Evolutionary conservation across 352 stramenopile species (phyloP).

Genomic region (Phytophthora melonis): DNA sequence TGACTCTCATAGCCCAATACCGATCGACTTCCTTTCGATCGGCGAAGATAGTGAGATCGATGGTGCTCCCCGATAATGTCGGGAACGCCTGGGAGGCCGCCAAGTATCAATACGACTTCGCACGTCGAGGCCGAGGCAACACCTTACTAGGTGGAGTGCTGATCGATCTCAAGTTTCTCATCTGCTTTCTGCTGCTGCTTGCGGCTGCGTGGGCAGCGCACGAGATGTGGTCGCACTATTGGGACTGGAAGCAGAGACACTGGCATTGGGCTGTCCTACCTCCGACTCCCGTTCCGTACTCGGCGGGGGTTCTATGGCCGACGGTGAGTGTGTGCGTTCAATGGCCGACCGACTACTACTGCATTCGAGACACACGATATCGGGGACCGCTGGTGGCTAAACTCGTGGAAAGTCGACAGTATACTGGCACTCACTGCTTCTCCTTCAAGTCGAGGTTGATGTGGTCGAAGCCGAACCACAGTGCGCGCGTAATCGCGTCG

Average conservation of each 20-base stretch:
- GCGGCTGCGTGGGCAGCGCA: background rate
- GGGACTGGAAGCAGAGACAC: background rate
- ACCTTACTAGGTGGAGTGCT: slow-evolving; percentile 27
- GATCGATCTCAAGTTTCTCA: slow-evolving; percentile 40
- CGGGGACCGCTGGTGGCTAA: too few relatives aligned
- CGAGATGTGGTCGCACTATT: background rate
- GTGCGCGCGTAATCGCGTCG: too few relatives aligned
- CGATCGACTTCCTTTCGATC: slow-evolving; percentile 35
- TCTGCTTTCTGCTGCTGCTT: slow-evolving; percentile 20
- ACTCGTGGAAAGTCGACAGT: too few relatives aligned
- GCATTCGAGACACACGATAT: background rate
- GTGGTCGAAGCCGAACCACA: too few relatives aligned
- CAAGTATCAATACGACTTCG: slow-evolving; percentile 30
- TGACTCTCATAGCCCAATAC: slow-evolving; percentile 46
- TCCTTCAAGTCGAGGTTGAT: too few relatives aligned
- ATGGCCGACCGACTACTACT: slow-evolving; percentile 22
- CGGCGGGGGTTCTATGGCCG: slow-evolving; percentile 17
- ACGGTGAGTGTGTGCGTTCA: slow-evolving; percentile 23
- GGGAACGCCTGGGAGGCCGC: background rate
- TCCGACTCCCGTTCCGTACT: slow-evolving; percentile 22
- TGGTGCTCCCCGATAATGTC: slow-evolving; percentile 19
- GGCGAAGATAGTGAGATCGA: slow-evolving; percentile 17
- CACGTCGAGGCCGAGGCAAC: slow-evolving; percentile 15
- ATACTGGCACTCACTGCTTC: too few relatives aligned
- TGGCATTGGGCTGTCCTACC: slow-evolving; percentile 3